A percentile compares a stretch with the other conserved stretches of the same genome.
Conservation (phyloP, 257 asterid species). For the Jaltomata sinuosa region DNA sequence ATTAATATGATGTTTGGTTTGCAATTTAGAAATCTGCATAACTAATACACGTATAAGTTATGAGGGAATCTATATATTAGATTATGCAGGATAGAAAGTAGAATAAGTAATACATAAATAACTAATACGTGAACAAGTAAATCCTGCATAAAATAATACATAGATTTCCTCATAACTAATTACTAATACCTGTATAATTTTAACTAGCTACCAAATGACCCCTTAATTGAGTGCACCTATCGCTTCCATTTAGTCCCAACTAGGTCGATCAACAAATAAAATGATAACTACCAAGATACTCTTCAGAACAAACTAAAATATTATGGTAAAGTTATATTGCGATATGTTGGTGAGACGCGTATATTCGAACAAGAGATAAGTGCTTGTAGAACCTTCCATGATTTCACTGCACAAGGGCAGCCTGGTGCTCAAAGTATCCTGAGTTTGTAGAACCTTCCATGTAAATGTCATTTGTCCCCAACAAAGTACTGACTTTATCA, state of each 20-base stretch:
- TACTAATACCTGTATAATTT: too few species aligned
- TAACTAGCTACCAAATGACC: too few species aligned
- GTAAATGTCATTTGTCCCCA: background rate
- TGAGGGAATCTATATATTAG: too few species aligned
- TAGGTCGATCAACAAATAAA: background rate
- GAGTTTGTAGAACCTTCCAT: background rate
- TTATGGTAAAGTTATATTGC: background rate
- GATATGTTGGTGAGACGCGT: background rate
- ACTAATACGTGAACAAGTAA: too few species aligned
- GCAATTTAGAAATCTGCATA: too few species aligned
- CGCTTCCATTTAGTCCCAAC: background rate
- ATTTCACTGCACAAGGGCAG: background rate
- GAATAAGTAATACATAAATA: too few species aligned
- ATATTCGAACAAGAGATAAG: background rate
- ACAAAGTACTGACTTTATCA: background rate
- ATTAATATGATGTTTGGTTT: too few species aligned
- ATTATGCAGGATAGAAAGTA: too few species aligned
- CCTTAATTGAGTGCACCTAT: background rate
- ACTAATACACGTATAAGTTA: too few species aligned
- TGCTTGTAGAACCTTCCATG: background rate
- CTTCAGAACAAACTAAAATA: background rate
- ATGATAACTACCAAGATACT: background rate
- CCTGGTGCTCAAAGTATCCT: background rate
- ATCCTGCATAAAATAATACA: too few species aligned
- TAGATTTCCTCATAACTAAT: too few species aligned